Evolutionary conservation across 2,329 filamentous ascomycete genomes (phyloP).

Genomic region (Aspergillus arachidicola): DNA sequence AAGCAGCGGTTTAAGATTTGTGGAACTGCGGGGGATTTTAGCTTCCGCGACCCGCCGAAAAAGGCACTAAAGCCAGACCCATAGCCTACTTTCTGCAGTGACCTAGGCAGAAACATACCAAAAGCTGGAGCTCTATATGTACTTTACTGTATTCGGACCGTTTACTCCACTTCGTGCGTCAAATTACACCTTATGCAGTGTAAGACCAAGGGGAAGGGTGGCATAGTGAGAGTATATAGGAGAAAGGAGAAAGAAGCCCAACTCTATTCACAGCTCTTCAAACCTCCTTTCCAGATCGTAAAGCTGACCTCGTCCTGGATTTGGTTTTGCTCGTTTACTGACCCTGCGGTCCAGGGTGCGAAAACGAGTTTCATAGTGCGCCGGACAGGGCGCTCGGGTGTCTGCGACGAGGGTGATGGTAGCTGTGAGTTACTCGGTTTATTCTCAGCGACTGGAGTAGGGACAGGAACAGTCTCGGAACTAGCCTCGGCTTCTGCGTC

Average conservation of each 20-base stretch:
- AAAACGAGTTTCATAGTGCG: conserved; percentile 90
- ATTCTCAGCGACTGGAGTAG: not conserved
- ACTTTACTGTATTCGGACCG: not conserved
- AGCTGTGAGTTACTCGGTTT: not conserved
- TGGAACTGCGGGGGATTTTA: conserved; percentile 1
- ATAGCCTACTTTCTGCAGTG: not conserved
- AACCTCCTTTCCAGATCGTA: conserved; percentile 71
- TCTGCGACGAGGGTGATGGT: not conserved
- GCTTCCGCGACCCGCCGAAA: not conserved
- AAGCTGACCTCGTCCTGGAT: conserved; percentile 60
- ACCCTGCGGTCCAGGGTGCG: conserved; percentile 69
- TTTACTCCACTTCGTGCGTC: not conserved
- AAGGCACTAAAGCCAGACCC: not conserved
- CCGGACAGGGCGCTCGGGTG: conserved; percentile 48
- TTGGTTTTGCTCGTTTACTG: conserved; percentile 51
- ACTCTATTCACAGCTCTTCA: conserved; percentile 24
- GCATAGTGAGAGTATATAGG: not conserved
- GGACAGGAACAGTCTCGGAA: not conserved
- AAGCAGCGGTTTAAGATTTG: not conserved
- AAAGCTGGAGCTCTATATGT: not conserved
- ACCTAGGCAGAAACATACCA: not conserved
- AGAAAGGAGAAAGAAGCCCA: not conserved
- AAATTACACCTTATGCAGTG: not conserved
- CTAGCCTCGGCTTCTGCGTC: not conserved
- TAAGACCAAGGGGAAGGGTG: not conserved